These are phyloP conservation scores for Lipomyces spencermartinsiae DNA, from an alignment of 805 yeast genomes.

Conservation along the genomic window DNA sequence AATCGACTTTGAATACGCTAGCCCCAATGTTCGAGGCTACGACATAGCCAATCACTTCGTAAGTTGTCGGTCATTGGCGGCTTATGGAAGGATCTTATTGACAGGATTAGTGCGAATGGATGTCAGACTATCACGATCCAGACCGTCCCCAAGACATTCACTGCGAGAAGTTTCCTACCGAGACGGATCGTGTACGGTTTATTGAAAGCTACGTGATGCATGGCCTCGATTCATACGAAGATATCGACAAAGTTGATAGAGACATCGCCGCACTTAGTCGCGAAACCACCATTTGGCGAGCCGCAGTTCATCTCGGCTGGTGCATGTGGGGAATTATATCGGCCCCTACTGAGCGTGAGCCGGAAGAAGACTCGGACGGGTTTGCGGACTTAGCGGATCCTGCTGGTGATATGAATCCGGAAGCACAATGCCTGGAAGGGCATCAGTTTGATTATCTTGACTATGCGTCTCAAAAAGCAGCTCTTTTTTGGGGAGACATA, in stretches of 20 bases:
- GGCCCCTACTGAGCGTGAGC: constrained; percentile 50
- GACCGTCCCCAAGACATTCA: constrained; percentile 61
- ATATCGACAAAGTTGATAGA: constrained; percentile 49
- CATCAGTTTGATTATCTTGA: constrained; percentile 80
- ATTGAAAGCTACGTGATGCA: constrained; percentile 77
- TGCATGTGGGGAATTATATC: constrained; percentile 91
- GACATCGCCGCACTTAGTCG: constrained; percentile 62
- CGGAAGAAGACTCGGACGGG: constrained; percentile 41
- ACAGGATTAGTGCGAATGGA: constrained; percentile 74
- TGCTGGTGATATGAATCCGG: constrained; percentile 44
- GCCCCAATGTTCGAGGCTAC: constrained; percentile 85
- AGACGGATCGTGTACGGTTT: constrained; percentile 71
- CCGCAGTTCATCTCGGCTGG: constrained; percentile 82
- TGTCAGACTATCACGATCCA: constrained; percentile 84
- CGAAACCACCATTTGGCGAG: constrained; percentile 78
- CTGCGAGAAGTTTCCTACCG: constrained; percentile 65
- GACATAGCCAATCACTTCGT: constrained; percentile 89
- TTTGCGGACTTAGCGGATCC: constrained; percentile 31
- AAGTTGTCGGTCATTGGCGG: background rate
- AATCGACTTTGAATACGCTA: constrained; percentile 95
- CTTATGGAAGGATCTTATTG: background rate
- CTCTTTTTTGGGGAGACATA: constrained; percentile 76
- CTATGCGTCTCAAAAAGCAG: constrained; percentile 77
- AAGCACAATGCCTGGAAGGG: constrained; percentile 49
- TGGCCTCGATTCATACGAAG: constrained; percentile 44